Evolutionary conservation across 2,329 filamentous ascomycete species (phyloP).

Genomic region (Hortaea werneckii): DNA sequence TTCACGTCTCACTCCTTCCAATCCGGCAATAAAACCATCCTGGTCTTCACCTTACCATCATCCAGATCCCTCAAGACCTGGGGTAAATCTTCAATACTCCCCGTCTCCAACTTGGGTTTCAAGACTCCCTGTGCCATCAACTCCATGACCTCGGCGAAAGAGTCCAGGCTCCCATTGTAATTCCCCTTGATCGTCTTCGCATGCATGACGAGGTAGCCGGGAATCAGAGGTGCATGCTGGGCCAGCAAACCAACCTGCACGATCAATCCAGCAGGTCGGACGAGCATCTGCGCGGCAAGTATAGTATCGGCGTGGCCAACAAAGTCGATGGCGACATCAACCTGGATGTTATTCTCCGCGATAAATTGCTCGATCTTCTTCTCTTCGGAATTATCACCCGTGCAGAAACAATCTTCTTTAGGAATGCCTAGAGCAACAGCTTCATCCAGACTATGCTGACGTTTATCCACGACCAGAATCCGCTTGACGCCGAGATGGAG

Average conservation of each 20-base stretch:
- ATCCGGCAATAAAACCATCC: conserved; percentile 18
- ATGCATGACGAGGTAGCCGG: conserved; percentile 1
- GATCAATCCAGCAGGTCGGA: conserved; percentile 10
- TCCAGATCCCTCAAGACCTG: conserved; percentile 26
- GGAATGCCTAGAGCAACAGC: conserved; percentile 26
- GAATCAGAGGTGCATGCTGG: conserved; percentile 7
- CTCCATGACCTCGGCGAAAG: conserved; percentile 29
- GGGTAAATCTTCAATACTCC: conserved; percentile 26
- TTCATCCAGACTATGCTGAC: conserved; percentile 22
- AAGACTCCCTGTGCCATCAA: conserved; percentile 27
- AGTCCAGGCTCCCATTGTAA: conserved; percentile 33
- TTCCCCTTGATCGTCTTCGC: conserved; percentile 17
- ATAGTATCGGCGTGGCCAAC: conserved; percentile 15
- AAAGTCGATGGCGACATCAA: conserved; percentile 17
- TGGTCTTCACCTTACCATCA: conserved; percentile 26
- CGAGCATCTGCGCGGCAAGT: conserved; percentile 10
- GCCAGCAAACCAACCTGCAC: conserved; percentile 15
- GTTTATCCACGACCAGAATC: conserved; percentile 27
- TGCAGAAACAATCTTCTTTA: conserved; percentile 16
- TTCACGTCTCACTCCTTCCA: conserved; percentile 6
- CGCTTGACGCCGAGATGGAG: conserved; percentile 39
- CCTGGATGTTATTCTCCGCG: conserved; percentile 8
- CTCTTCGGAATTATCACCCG: not conserved
- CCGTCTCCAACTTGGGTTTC: conserved; percentile 26
- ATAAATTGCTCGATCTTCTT: conserved; percentile 3